Base-by-base conservation (phyloP, 768 basidiomycete genomes). In the Russula brevipes region DNA sequence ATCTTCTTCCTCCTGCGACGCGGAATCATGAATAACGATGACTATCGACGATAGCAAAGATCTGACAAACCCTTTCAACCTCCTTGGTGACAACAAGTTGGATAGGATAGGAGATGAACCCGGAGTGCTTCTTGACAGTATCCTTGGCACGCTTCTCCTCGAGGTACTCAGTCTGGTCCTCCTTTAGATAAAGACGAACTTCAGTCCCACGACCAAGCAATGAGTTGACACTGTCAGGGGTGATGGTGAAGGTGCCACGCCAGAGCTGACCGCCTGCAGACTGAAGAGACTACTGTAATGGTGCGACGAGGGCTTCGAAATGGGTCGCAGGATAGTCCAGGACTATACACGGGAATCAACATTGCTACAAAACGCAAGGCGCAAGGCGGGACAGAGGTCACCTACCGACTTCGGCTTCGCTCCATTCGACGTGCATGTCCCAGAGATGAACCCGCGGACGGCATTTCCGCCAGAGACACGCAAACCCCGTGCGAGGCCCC, bases 141-240 rank as follows among this genome's bases (percentile, higher is more conserved):
- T 98, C 97, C 84, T 95, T 96, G 84, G 98, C 91, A 77, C 87
- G 88, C 84, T 97, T 97, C 86, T 99, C 96, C 81, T 99, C 96
- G 51, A 98, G 85, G 80, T 98, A 98, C 77, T 98, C 97, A 66
- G 91, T 87, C 79, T 98, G 94, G 76, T 99, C 97, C 75, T 98
- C 97, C 83, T 99, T 98, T 76, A 99, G 80, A 84, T 79, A 92
- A 64, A 96, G 87, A 68, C 87, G 87, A 71, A 96, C 84, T 77
- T 96, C 91, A 53, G 90, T 88, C 78, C 97, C 96, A 74, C 97
- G 95, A 61, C 91, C 92, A 60, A 99, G 84, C 68, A 90, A 83
- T 30, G 89, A 86, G 80, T 95, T 95, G 74, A 88, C 78, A 65
- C 85, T 91, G 76, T 98, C 96, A 62, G 79, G 88, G 54, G 95